Evolutionary conservation across 306 rosid species (phyloP), one percentile per base, ranked within the genome.

Genomic region (Cucurbita moschata): DNA sequence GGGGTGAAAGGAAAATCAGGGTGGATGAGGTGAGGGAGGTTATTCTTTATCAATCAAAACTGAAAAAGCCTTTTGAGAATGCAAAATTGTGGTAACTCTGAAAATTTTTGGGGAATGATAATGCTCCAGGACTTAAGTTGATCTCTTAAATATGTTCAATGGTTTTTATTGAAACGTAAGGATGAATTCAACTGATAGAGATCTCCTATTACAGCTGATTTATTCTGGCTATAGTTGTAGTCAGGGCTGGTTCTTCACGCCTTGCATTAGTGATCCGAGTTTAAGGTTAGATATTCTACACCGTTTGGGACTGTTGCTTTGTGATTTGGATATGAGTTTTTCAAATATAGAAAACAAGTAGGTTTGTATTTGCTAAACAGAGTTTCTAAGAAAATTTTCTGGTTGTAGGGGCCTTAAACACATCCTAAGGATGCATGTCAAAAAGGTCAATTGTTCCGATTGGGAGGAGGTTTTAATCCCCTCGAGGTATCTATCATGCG

Each of bases 161-260:
- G 14, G 10, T 62, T 10, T 42, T 18, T 65, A 65, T 65, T 5
- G 16, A 21, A 42, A 65, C 44, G 53, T 10, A 65, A 65, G 72
- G 18, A 43, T 65, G 72, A 11, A 38, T 43, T 65, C 15, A 23
- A 52, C 74, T 61, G 67, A 70, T 60, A 16, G 3, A 75, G 62
- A 50, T 39, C 47, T 49, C 14, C 6, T 75, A 37, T 79, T 82
- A 64, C 85, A 92, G 98, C 77, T 90, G 78, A 81, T 92, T 68
- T 90, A 92, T 83, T 88, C 98, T 56, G 88, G 96, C 79, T 92
- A 86, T 82, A 83, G 96, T 78, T 95, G 99, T 78, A 84, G 91
- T 58, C 99, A 95, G 77, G 99, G 99, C 15, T 95, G 97, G 97
- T 89, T 95, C 87, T 84, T 95, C 88, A 95, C 97, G 47, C 90